These are phyloP conservation scores for Corylus heterophylla DNA, from an alignment of 306 rosid genomes.

Conservation along the genomic window DNA sequence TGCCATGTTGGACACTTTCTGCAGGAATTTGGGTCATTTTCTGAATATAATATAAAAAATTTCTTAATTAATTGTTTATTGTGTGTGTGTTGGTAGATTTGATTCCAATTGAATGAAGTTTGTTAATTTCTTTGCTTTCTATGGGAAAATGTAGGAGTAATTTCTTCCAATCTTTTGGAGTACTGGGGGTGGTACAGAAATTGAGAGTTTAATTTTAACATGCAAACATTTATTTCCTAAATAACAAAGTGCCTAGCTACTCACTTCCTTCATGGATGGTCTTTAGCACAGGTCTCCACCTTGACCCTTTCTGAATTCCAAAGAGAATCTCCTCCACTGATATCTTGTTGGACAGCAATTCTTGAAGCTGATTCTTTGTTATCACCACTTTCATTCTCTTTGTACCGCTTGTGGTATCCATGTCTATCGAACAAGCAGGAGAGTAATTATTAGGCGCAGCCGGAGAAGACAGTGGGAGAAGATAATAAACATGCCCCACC, in stretches of 20 bases:
- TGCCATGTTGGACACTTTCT: neutral
- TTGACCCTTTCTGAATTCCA: neutral
- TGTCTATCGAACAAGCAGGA: neutral
- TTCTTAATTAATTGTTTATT: neutral
- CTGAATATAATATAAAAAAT: neutral
- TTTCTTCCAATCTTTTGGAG: neutral
- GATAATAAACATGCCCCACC: neutral
- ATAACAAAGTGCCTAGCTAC: neutral
- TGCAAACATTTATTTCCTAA: neutral
- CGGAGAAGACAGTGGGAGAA: neutral
- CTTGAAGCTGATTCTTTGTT: slow-evolving; percentile 1
- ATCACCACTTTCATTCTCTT: neutral
- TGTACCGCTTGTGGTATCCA: neutral
- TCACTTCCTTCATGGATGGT: slow-evolving; percentile 4
- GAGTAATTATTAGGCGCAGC: neutral
- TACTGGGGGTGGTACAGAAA: neutral
- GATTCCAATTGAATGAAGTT: neutral
- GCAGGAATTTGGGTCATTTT: neutral
- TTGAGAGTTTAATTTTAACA: neutral
- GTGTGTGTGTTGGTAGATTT: neutral
- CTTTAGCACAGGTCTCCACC: neutral
- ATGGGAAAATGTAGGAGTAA: neutral
- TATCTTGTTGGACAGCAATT: neutral
- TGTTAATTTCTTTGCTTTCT: no score
- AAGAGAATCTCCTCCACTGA: neutral